phyloP scores from a whole-genome alignment of 73 alveolate species.

The Tetrahymena borealis region DNA sequence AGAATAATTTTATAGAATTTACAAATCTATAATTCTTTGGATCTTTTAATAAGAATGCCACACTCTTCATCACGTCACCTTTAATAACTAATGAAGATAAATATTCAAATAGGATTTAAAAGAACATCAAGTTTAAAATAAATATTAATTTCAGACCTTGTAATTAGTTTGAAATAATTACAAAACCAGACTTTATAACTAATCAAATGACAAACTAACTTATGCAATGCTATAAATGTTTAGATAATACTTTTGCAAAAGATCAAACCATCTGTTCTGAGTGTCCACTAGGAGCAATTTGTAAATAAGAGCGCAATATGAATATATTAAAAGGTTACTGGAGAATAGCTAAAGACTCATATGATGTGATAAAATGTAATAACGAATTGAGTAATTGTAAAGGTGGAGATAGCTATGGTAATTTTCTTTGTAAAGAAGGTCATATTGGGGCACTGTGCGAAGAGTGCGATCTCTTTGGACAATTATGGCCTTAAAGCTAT shows the following conservation, averaged over 20 bases:
- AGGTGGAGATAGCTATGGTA: constrained; percentile 21
- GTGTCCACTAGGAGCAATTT: neutral
- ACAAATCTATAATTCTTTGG: neutral
- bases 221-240: neutral
- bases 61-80: neutral
- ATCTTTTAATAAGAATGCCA: no score
- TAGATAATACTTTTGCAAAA: neutral
- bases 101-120: no score
- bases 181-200: neutral
- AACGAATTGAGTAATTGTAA: constrained; percentile 2
- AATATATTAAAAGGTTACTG: neutral
- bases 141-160: neutral
- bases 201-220: neutral
- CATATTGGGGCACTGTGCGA: constrained; percentile 31
- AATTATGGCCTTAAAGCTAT: neutral
- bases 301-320: neutral
- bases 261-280: neutral
- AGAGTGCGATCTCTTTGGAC: constrained; percentile 8
- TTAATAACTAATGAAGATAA: neutral
- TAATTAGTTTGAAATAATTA: neutral
- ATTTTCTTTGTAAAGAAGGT: constrained; percentile 5
- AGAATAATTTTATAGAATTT: neutral
- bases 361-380: neutral
- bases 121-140: no score
- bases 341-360: neutral